Base-by-base conservation (phyloP, 2,329 filamentous ascomycete species). In the Corniculantispora saksenae region DNA sequence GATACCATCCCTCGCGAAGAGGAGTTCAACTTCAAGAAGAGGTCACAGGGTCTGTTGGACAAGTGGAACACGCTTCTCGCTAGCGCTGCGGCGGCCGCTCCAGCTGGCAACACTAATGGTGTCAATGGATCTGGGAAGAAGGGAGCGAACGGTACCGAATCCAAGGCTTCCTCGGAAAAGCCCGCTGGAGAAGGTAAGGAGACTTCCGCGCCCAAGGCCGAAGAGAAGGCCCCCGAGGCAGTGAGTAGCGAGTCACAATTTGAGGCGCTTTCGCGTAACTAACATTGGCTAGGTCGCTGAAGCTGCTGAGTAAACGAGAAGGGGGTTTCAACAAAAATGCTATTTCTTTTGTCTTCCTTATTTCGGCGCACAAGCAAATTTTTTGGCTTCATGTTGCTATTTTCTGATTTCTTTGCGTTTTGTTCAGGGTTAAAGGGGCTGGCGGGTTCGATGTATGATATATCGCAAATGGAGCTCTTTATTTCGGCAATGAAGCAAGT, bases 41-140 rank as follows among this genome's bases (percentile, higher is more conserved):
- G 95, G 60, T 94, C 93, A 43, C 85, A 91, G 69, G 83, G 85
- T 7, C 84, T 99, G 56, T 82, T 98, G n/a, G 88, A 90, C 69
- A 91, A 90, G 77, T 99, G 95, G 95, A 96, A 91, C 77, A 90
- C 91, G 76, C 84, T 93, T 43, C 83, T 98, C n/a, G 86, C 86
- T 40, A 89, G 90, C 55, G 78, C 80, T 35, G 77, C 77, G 12
- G 73, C 80, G 13, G 74, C 76, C 19, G 69, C 76, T 17, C 68
- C 76, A 38, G 68, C 82, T 12, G 68, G 68, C 17, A 74, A 81
- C 9, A 54, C 63, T 38, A 84, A 84, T 67, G 82, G 81, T 23
- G 79, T 84, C 2, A 85, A 86, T 43, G 81, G 84, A 66, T 76
- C 78, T 40, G 80, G 81, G 56, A 84, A 84, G 72, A 75, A 75